Base-by-base conservation (phyloP, 164 flowering plant species). In the Platanus orientalis region DNA sequence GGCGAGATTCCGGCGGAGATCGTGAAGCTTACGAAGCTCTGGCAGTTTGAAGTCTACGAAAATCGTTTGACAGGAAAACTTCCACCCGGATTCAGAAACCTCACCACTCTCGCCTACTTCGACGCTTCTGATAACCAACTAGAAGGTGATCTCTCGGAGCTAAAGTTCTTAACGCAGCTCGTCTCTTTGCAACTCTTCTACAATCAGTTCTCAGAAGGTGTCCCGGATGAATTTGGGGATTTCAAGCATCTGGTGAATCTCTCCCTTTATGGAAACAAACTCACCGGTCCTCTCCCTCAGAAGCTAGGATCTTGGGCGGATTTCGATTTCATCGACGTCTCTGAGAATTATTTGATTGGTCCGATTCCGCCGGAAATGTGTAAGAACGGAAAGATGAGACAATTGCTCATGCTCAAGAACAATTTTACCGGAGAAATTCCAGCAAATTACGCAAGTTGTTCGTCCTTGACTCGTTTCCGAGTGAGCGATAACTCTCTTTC, bases 301-400 rank as follows among this genome's bases (percentile, higher is more conserved):
- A 74, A 70, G 57, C 80, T 95, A 0, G 97, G 97, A 1, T 89
- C 97, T 0, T 92, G 90, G 94, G 69, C 92, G 3, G 79, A 88
- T 0, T 88, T 95, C 52, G 44, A 72, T 48, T 89, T 76, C 82
- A 89, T 94, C 20, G 99, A 95, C 48, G 89, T 79, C 4, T 80
- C 97, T 0, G 88, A 80, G 58, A 95, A 95, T 68, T 29, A 26
- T 14, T 60, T 92, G 5, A 74, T 85, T 0, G 99, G 97, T n/a
- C 72, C 80, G 14, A 88, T 95, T 53, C 99, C 99, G 23, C 91
- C 97, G 0, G 82, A 88, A 9, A 92, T 95, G 97, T 95, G 99
- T 72, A 86, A 82, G 70, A 66, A 49, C 24, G 96, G 97, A 17
- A 83, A 69, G 29, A 85, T 95, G 97, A 65, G 13, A 47, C 67